Evolutionary conservation across 768 basidiomycete genomes (phyloP), one percentile per base, ranked within the genome.

Genomic region (Agaricus bisporus): DNA sequence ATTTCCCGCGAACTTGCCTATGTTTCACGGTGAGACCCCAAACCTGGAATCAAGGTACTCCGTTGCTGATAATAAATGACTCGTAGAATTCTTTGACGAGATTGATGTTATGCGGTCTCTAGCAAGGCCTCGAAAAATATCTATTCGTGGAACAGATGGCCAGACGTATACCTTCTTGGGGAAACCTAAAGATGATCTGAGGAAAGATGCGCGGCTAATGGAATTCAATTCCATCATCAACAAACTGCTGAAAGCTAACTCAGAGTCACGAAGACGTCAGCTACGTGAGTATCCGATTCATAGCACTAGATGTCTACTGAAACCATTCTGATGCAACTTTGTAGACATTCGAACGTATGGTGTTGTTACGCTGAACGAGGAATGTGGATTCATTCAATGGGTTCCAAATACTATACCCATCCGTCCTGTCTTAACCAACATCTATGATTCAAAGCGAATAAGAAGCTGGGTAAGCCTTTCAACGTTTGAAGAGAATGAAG

Each of bases 371-470:
- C 76, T 99, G 57, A 98, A 97, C 64, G 95, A 98, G 60, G 93
- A 95, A 59, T 98, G 95, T 62, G 97, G 97, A 0, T 83, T 98
- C 46, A 92, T 98, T 52, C 92, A 99, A 82, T 99, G 97, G 97
- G 97, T 99, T 3, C 90, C 88, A 0, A 88, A 98, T 65, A 97
- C 95, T 1, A 76, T 82, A 25, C 88, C 92, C 1, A 69, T 98
- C 36, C 85, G 95, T 26, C 78, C 80, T 0, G 79, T 98, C 41
- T 72, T 98, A 12, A 59, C 77, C 48, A 84, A 83, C 56, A 70
- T 69, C 4, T 99, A 98, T 63, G 77, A 81, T 2, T 66, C 71
- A 25, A 67, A 63, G 51, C 63, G 69, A 12, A 63, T 77, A 48
- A 66, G 65, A 41, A 64, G 50, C 50, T 79, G 74, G 75, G 78